A percentile compares a stretch with the other conserved stretches of the same genome.
Conservation (phyloP, 2,329 filamentous ascomycete species). For the Orbilia javanica region DNA sequence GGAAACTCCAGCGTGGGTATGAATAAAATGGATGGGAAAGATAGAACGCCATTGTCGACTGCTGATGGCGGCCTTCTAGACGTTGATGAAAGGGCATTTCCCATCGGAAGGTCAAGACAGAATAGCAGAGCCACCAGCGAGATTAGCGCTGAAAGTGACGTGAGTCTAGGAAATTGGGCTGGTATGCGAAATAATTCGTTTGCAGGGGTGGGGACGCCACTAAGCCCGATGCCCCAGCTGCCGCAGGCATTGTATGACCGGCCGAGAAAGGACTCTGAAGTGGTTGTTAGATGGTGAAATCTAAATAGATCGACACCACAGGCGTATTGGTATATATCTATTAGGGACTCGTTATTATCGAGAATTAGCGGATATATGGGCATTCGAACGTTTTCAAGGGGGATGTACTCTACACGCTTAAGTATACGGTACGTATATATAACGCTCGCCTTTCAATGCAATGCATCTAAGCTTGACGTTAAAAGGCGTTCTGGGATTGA, state of each 20-base stretch:
- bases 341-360: no score
- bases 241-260: constrained; percentile 34
- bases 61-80: constrained; percentile 27
- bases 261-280: constrained; percentile 35
- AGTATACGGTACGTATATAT: no score
- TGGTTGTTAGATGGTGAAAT: constrained; percentile 31
- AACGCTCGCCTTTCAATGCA: no score
- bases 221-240: constrained; percentile 34
- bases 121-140: constrained; percentile 40
- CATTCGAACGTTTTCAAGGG: background rate
- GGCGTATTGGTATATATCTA: no score
- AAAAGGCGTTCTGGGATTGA: background rate
- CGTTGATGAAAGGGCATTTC: constrained; percentile 23
- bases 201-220: constrained; percentile 24
- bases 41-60: constrained; percentile 15
- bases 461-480: no score
- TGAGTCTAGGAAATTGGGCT: constrained; percentile 29
- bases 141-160: constrained; percentile 35
- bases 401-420: no score
- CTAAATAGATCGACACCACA: background rate
- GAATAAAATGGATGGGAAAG: background rate
- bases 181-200: constrained; percentile 31
- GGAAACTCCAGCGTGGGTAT: background rate
- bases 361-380: no score
- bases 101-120: constrained; percentile 12